A percentile compares a stretch with the other conserved stretches of the same genome.
phyloP scores from a whole-genome alignment of 2,329 filamentous ascomycete genomes.

The Venturia oleaginea region DNA sequence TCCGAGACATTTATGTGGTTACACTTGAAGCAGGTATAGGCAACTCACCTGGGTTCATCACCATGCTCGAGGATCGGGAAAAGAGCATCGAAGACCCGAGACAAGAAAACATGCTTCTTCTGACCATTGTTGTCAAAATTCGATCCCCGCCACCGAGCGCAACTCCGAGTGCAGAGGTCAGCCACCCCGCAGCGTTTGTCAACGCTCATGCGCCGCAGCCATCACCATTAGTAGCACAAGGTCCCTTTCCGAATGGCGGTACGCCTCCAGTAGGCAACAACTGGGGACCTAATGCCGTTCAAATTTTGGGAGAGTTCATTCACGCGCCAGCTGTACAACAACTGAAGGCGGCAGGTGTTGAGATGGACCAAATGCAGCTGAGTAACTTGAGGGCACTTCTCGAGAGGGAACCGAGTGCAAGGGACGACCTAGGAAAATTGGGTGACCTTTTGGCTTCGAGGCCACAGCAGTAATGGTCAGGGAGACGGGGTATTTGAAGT shows the following conservation, averaged over 20 bases:
- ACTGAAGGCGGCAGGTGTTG: constrained; percentile 28
- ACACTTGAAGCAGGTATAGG: constrained; percentile 62
- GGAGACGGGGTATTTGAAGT: neutral
- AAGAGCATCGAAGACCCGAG: constrained; percentile 58
- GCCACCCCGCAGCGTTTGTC: constrained; percentile 3
- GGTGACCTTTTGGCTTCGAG: constrained; percentile 11
- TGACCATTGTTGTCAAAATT: constrained; percentile 67
- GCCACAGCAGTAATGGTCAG: neutral
- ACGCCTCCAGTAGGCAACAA: constrained; percentile 4
- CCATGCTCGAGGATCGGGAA: constrained; percentile 71
- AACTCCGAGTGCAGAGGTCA: neutral
- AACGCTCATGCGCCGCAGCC: constrained; percentile 11
- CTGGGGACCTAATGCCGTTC: constrained; percentile 22
- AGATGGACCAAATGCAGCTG: constrained; percentile 50
- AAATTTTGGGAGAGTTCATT: constrained; percentile 36
- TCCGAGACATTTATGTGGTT: constrained; percentile 86
- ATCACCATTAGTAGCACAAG: constrained; percentile 11
- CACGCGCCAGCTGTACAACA: constrained; percentile 32
- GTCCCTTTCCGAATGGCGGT: constrained; percentile 15
- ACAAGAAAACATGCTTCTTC: constrained; percentile 67
- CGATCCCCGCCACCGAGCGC: constrained; percentile 19
- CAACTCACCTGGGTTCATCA: constrained; percentile 72
- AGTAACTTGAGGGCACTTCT: constrained; percentile 62
- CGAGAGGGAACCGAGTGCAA: constrained; percentile 54
- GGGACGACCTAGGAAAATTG: constrained; percentile 44